Base-by-base conservation (phyloP, 1,139 yeast genomes). In the Hyphopichia khmerensis region DNA sequence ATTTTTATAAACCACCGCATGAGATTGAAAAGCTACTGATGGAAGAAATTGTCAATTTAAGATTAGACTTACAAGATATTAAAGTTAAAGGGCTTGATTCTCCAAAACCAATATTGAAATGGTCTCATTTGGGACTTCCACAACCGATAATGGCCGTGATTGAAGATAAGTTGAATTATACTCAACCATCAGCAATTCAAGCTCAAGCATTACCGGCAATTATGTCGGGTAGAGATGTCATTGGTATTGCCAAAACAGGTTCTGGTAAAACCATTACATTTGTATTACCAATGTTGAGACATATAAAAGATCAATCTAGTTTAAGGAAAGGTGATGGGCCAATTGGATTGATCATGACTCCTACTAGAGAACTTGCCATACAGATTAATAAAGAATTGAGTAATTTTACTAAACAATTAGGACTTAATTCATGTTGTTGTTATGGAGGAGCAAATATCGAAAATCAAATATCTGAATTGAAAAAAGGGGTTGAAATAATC, bases 201-300 rank as follows among this genome's bases (percentile, higher is more conserved):
- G 75, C 91, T 0, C 97, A 91, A 57, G 91, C 97, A 0, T 72
- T 91, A 15, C 99, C 99, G 0, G 86, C 91, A 0, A 80, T 90
- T 15, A 85, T 93, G 93, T 74, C 85, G 4, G 98, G 99, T 0
- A 65, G 87, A 43, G 98, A 95, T 66, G 80, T 93, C 4, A 85
- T 95, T 41, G 98, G 96, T 6, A 86, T 93, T 27, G 98, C 99
- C 0, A 89, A 90, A 52, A 93, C 99, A 0, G 99, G 99, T 0
- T 88, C 97, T 2, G 99, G 99, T 2, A 93, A 93, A 58, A 95
- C 99, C 0, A 73, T 93, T 55, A 86, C 97, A 1, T 95, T 88
- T 62, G 69, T 90, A 9, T 60, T 95, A 10, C 98, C 99, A 0
- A 65, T 93, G 66, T 69, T 93, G 40, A 73, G 96, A 40, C 98